Evolutionary conservation across 495 filamentous ascomycete genomes (phyloP).

Genomic region (Hypomontagnella monticulosa): DNA sequence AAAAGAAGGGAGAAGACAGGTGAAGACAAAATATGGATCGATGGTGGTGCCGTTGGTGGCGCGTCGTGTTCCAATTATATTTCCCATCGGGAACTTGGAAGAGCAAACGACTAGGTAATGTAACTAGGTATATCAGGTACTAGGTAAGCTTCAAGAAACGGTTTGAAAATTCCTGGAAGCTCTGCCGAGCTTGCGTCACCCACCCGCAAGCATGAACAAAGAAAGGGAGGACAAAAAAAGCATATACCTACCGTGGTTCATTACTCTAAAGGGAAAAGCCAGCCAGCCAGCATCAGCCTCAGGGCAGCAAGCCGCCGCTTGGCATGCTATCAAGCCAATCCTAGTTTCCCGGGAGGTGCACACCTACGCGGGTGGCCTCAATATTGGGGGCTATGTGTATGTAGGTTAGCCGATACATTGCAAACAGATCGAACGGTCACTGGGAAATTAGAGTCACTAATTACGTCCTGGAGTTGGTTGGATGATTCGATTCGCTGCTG

Average conservation of each 20-base stretch:
- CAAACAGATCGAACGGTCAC: conserved; percentile 7
- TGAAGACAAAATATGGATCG: not conserved
- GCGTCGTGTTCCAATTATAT: conserved; percentile 29
- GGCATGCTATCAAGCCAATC: conserved; percentile 13
- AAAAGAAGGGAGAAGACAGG: not conserved
- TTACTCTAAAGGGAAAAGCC: conserved; percentile 20
- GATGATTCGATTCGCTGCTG: too few species aligned
- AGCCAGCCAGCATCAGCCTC: conserved; percentile 25
- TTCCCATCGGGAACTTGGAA: not conserved
- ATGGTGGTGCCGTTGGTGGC: not conserved
- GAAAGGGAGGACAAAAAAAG: conserved; percentile 5
- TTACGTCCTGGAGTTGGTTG: too few species aligned
- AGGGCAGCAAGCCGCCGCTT: conserved; percentile 11
- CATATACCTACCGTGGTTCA: conserved; percentile 9
- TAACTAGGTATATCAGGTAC: too few species aligned
- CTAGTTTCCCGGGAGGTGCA: conserved; percentile 3
- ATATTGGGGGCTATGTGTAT: conserved; percentile 5
- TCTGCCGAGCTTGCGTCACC: conserved; percentile 20
- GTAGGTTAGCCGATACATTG: not conserved
- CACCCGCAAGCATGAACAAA: conserved; percentile 19
- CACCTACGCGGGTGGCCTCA: conserved; percentile 6
- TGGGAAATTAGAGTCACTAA: not conserved
- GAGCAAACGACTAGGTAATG: conserved; percentile 34
- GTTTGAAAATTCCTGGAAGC: conserved; percentile 4
- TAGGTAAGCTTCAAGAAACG: conserved; percentile 18